These are phyloP conservation scores for Lasiodiplodia gonubiensis DNA, from an alignment of 2,329 filamentous ascomycete species.

Conservation along the genomic window DNA sequence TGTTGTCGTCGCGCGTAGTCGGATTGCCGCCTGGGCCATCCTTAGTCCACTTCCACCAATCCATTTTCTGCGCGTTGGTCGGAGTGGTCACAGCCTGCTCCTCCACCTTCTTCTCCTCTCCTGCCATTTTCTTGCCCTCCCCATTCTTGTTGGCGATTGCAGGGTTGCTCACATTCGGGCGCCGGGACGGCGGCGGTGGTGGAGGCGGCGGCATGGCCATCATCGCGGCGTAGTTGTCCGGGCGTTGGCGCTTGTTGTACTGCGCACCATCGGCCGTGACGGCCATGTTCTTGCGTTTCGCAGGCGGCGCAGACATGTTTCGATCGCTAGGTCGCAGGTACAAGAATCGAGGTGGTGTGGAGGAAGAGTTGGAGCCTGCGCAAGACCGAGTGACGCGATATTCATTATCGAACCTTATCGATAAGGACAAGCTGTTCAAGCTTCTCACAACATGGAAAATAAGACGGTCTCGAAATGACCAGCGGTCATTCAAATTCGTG, in stretches of 20 bases:
- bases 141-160: background rate
- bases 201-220: slow-evolving; percentile 30
- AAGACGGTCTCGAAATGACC: too few relatives aligned
- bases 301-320: background rate
- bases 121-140: background rate
- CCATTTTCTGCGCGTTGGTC: background rate
- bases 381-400: background rate
- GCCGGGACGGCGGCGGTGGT: background rate
- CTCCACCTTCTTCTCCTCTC: background rate
- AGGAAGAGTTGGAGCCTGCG: background rate
- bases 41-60: slow-evolving; percentile 23
- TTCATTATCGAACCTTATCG: background rate
- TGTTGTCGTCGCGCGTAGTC: background rate
- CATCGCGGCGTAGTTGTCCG: slow-evolving; percentile 37
- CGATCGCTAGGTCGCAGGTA: background rate
- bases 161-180: background rate
- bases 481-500: too few relatives aligned
- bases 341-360: background rate
- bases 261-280: slow-evolving; percentile 41
- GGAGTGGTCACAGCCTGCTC: background rate
- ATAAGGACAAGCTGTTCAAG: background rate
- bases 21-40: slow-evolving; percentile 9
- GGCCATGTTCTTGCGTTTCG: slow-evolving; percentile 22
- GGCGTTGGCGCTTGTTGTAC: slow-evolving; percentile 47
- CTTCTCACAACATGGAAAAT: too few relatives aligned